phyloP scores from a whole-genome alignment of 1,284 basidiomycete genomes.

The Schizophyllum commune region DNA sequence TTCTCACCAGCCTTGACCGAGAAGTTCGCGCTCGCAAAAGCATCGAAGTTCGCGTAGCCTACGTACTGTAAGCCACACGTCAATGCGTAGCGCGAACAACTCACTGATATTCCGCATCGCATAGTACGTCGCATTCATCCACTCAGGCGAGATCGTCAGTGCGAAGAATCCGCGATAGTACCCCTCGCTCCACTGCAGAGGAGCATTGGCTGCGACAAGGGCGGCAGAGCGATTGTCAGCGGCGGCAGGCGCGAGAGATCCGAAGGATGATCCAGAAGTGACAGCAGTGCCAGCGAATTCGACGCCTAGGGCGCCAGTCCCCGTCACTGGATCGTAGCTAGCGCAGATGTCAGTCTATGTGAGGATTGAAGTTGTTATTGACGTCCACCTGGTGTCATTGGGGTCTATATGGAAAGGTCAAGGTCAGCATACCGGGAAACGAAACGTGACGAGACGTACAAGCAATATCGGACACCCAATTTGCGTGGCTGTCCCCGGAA shows the following conservation, averaged over 20 bases:
- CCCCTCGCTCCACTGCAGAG: constrained; percentile 61
- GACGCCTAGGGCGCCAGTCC: constrained; percentile 50
- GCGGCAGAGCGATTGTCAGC: constrained; percentile 34
- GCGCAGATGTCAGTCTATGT: not conserved
- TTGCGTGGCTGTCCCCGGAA: constrained; percentile 60
- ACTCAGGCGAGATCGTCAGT: constrained; percentile 36
- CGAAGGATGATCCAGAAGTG: constrained; percentile 46
- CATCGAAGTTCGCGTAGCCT: constrained; percentile 41
- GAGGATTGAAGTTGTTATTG: constrained; percentile 30
- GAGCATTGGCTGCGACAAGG: constrained; percentile 39
- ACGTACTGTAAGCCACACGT: not conserved
- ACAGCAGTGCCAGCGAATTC: constrained; percentile 66
- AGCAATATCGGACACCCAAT: constrained; percentile 53
- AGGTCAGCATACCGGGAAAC: no score
- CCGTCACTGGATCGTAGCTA: constrained; percentile 47
- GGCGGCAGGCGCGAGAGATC: constrained; percentile 30
- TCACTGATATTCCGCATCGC: constrained; percentile 48
- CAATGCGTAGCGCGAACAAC: constrained; percentile 12
- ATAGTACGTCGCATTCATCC: constrained; percentile 49
- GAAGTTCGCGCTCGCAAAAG: constrained; percentile 40
- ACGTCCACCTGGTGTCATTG: constrained; percentile 36
- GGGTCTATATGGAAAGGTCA: constrained; percentile 24
- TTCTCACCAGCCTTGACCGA: constrained; percentile 38
- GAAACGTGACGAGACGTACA: constrained; percentile 35
- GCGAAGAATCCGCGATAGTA: constrained; percentile 59